phyloP scores from a whole-genome alignment of 257 asterid genomes.

The Orobanche coerulescens region DNA sequence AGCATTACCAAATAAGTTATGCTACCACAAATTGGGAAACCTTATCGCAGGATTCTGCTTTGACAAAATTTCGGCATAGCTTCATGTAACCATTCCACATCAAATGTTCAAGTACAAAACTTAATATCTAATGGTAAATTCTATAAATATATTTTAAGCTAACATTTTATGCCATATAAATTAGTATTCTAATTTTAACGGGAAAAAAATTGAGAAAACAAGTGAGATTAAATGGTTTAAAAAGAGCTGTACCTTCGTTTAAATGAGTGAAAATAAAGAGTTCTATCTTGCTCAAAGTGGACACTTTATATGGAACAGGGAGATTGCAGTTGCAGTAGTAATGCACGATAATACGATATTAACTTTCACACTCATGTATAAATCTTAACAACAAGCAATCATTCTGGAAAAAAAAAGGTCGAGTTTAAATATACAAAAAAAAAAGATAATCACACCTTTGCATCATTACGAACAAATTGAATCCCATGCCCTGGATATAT shows the following conservation, averaged over 20 bases:
- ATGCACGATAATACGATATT: neutral
- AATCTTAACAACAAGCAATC: constrained; percentile 6
- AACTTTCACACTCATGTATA: neutral
- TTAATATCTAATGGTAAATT: neutral
- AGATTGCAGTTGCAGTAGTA: too few relatives aligned
- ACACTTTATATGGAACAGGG: too few relatives aligned
- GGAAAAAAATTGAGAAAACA: too few relatives aligned
- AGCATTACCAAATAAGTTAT: neutral
- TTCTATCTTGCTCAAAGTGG: too few relatives aligned
- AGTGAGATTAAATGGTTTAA: too few relatives aligned
- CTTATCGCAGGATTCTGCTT: neutral
- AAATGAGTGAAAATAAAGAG: too few relatives aligned
- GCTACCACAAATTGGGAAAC: neutral
- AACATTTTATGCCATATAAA: too few relatives aligned
- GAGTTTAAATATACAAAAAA: neutral
- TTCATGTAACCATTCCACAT: neutral
- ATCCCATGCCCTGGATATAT: constrained; percentile 85
- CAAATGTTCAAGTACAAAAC: neutral
- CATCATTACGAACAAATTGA: constrained; percentile 83
- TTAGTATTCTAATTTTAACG: too few relatives aligned
- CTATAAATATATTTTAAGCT: too few relatives aligned
- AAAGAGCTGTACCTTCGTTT: too few relatives aligned
- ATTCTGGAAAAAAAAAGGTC: neutral
- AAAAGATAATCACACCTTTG: constrained; percentile 50
- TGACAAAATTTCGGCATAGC: neutral